Percentiles rank a stretch among this genome's conserved stretches.
phyloP scores from a whole-genome alignment of 2,329 filamentous ascomycete genomes.

The Fonsecaea erecta region DNA sequence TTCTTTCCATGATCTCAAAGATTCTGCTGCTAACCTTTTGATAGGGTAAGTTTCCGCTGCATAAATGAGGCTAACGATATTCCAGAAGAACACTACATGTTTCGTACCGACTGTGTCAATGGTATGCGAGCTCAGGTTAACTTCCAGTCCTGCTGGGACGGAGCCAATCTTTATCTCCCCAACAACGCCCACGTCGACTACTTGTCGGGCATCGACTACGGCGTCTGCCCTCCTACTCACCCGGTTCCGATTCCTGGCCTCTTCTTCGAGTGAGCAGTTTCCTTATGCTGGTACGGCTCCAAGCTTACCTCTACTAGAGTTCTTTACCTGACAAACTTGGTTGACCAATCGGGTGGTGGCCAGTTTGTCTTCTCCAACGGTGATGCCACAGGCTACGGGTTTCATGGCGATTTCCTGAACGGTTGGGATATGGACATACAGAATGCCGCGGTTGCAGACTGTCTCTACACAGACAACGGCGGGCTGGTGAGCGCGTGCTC shows the following conservation, averaged over 20 bases:
- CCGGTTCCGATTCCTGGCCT: conserved; percentile 72
- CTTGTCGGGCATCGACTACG: conserved; percentile 75
- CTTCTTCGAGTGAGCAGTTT: conserved; percentile 70
- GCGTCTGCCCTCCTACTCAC: conserved; percentile 73
- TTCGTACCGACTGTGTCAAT: conserved; percentile 73
- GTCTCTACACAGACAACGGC: conserved; percentile 60
- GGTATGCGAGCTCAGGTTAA: conserved; percentile 82
- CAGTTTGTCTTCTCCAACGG: conserved; percentile 57
- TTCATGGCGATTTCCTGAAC: conserved; percentile 70
- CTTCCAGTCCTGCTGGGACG: conserved; percentile 91
- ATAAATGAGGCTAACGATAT: conserved; percentile 62
- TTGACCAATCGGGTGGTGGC: conserved; percentile 59
- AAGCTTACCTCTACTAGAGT: conserved; percentile 49
- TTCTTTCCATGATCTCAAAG: conserved; percentile 66
- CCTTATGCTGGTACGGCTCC: neutral
- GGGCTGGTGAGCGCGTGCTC: conserved; percentile 62
- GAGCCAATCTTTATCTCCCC: conserved; percentile 60
- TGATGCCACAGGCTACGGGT: conserved; percentile 57
- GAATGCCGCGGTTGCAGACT: conserved; percentile 69
- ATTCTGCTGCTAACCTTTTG: conserved; percentile 8
- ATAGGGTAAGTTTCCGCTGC: conserved; percentile 82
- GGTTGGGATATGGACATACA: conserved; percentile 71
- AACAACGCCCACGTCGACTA: conserved; percentile 75
- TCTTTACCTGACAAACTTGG: conserved; percentile 51
- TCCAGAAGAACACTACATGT: conserved; percentile 74